phyloP scores from a whole-genome alignment of 306 rosid species.

The Geum urbanum region DNA sequence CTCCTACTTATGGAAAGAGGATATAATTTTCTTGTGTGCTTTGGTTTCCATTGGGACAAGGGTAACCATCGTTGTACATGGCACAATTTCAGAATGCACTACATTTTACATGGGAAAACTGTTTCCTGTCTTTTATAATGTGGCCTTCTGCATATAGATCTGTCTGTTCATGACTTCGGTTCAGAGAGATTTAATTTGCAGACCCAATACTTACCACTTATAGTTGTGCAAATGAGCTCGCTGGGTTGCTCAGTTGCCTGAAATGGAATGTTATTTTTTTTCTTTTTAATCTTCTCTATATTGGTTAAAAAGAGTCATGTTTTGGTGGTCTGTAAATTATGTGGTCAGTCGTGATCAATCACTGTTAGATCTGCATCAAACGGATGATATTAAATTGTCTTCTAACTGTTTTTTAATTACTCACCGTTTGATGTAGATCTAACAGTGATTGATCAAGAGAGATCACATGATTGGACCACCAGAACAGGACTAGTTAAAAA shows the following conservation, averaged over 20 bases:
- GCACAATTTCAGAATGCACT: background rate
- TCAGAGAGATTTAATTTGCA: background rate
- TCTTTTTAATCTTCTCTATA: background rate
- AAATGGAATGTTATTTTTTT: background rate
- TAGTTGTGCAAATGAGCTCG: background rate
- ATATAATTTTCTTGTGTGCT: background rate
- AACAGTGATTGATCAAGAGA: too few relatives aligned
- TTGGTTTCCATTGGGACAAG: conserved; percentile 5
- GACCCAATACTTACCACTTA: background rate
- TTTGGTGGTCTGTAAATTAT: too few relatives aligned
- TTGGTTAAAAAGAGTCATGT: too few relatives aligned
- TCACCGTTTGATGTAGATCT: too few relatives aligned
- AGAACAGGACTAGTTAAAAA: too few relatives aligned
- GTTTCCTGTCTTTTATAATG: background rate
- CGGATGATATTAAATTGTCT: too few relatives aligned
- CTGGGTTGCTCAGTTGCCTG: background rate
- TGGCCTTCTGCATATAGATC: background rate
- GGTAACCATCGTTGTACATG: conserved; percentile 1
- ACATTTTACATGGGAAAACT: background rate
- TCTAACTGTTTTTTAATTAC: too few relatives aligned
- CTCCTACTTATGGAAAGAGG: background rate
- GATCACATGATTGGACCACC: too few relatives aligned
- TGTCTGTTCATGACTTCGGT: background rate
- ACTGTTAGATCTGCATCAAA: too few relatives aligned
- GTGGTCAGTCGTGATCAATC: too few relatives aligned